Evolutionary conservation across 495 filamentous ascomycete species (phyloP), one percentile per base, ranked within the genome.

Genomic region (Penicillium coffeae): DNA sequence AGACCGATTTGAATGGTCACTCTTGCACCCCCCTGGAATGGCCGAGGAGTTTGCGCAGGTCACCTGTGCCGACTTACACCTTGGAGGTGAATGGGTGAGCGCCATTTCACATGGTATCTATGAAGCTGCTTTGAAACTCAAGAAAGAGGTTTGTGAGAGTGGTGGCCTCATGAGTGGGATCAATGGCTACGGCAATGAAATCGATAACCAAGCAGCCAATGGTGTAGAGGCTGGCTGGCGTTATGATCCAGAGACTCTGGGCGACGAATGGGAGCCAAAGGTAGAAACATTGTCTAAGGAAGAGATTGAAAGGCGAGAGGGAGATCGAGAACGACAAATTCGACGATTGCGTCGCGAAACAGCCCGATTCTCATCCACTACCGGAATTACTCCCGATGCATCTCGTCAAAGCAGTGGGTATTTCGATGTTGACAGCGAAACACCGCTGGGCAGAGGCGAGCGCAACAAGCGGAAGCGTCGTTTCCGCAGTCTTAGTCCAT

Each of bases 1-100:
- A 3, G 93, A 99, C 76, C 95, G 88, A 64, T 97, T 99, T 55
- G 93, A 99, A 63, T 99, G 93, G 93, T 96, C 93, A 14, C 74
- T 99, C 3, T 79, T 96, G 8, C 90, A 96, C 61, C 90, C 90
- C 3, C 84, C 88, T 1, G 90, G 94, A 12, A 86, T 93, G 45
- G 89, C 93, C 8, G 93, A 99, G 65, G 79, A 84, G 33, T 97
- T 97, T 66, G 94, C 93, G 38, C 87, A 88, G 56, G 77, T 87
- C 47, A 96, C 93, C 0, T 95, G 91, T 65, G 86, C 90, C 9
- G 93, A 99, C 62, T 68, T 97, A 3, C 90, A 90, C 25, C 76
- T 99, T 16, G 71, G 80, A 34, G 90, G 89, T 45, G 93, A 99
- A 73, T 99, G 95, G 87, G 81, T 96, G 6, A 86, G 89, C 2